Evolutionary conservation across 768 basidiomycete genomes (phyloP), one percentile per base, ranked within the genome.

Genomic region (Podaxis sp.): DNA sequence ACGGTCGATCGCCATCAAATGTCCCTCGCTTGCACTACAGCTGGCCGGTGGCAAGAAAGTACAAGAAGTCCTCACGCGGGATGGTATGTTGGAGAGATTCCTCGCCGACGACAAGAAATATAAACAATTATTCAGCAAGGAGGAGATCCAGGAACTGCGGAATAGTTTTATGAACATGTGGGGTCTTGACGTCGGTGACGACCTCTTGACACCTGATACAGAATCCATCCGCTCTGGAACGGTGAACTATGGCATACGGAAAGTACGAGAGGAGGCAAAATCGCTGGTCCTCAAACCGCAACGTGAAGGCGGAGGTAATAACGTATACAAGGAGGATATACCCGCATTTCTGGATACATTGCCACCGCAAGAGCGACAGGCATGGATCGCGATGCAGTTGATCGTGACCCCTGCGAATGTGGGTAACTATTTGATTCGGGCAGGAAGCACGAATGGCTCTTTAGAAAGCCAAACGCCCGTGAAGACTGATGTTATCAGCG

Each of bases 271-370:
- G 9, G 65, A 77, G 13, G 80, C 87, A 0, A 71, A 75, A 5
- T 76, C 80, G 5, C 84, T 94, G 27, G 96, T 98, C 2, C 82
- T 99, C 53, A 99, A 99, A 73, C 96, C 96, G 0, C 96, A 98
- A 72, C 83, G 96, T n/a, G 96, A 99, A 77, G 96, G 96, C 1
- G 96, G 96, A 0, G 96, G 96, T 7, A 97, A 98, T 69, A 99
- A 99, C 68, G 83, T 98, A 25, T 98, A 98, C 76, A 90, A 91
- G 63, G 78, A 77, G 2, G 86, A 87, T 53, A 96, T 98, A 54
- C 92, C 91, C 0, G 65, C 77, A 0, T 94, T 94, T 74, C 77
- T 99, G 2, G 85, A 88, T 13, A 69, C 69, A 5, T 77, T 98
- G 2, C 82, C 83, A 0, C 72, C 68, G 1, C 70, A 77, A 57